Conservation (phyloP, 495 filamentous ascomycete species). For the Penicillium egyptiacum region DNA sequence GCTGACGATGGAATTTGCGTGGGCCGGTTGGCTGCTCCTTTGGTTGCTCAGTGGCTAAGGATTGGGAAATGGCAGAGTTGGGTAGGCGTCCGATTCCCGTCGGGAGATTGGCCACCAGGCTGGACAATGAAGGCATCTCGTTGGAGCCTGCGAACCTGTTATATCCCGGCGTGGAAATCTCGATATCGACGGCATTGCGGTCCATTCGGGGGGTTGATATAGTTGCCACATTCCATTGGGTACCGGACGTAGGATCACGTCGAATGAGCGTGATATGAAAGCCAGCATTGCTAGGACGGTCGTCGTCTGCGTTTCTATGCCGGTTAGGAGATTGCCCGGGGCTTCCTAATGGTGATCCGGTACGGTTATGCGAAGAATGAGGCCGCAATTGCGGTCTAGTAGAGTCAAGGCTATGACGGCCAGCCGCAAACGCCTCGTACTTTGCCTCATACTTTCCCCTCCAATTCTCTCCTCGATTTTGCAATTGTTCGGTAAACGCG, state of each 20-base stretch:
- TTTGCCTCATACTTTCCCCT: slow-evolving; percentile 29
- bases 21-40: slow-evolving; percentile 25
- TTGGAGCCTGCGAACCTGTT: slow-evolving; percentile 53
- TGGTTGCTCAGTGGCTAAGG: slow-evolving; percentile 17
- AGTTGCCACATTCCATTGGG: slow-evolving; percentile 87
- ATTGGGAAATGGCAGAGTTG: slow-evolving; percentile 20
- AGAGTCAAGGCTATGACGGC: slow-evolving; percentile 39
- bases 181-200: slow-evolving; percentile 53
- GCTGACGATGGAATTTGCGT: slow-evolving; percentile 41
- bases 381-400: slow-evolving; percentile 36
- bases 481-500: slow-evolving; percentile 30
- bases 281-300: slow-evolving; percentile 20
- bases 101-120: slow-evolving; percentile 34
- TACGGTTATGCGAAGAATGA: slow-evolving; percentile 28
- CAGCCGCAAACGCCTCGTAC: slow-evolving; percentile 22
- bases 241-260: slow-evolving; percentile 73
- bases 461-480: slow-evolving; percentile 24
- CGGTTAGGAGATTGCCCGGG: slow-evolving; percentile 34
- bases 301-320: background rate
- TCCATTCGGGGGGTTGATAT: slow-evolving; percentile 51
- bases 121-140: slow-evolving; percentile 36
- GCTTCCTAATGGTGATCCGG: slow-evolving; percentile 27
- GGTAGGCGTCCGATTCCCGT: slow-evolving; percentile 20
- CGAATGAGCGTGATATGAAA: slow-evolving; percentile 85
- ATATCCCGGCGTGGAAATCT: slow-evolving; percentile 63